Percentiles rank a stretch among this genome's conserved stretches.
Conservation (phyloP, 495 filamentous ascomycete genomes). For the Penicillium fimorum region DNA sequence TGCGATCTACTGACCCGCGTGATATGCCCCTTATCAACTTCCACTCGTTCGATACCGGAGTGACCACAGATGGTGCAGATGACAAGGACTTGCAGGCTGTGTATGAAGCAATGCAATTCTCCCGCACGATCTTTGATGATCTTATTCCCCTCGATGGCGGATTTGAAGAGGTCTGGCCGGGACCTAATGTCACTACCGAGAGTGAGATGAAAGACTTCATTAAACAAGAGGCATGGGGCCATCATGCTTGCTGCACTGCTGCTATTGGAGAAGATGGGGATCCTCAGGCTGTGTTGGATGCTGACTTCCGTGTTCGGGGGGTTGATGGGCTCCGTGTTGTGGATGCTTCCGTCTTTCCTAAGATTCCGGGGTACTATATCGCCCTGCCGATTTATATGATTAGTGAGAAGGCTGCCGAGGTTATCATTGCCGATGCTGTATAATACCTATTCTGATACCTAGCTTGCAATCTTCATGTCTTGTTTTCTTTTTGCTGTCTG, state of each 20-base stretch:
- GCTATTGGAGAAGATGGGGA: constrained; percentile 57
- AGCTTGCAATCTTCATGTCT: not conserved
- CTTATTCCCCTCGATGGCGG: constrained; percentile 32
- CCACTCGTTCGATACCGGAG: constrained; percentile 49
- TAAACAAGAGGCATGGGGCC: constrained; percentile 55
- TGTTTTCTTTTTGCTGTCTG: not conserved
- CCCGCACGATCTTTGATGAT: constrained; percentile 38
- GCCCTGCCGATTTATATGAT: constrained; percentile 61
- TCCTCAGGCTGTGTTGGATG: constrained; percentile 56
- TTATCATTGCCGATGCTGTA: constrained; percentile 47
- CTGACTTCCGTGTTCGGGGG: constrained; percentile 55
- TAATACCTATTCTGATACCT: not conserved
- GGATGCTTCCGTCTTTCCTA: constrained; percentile 58
- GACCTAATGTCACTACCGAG: constrained; percentile 35
- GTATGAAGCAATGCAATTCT: constrained; percentile 46
- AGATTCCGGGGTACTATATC: constrained; percentile 61
- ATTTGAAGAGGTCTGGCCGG: constrained; percentile 51
- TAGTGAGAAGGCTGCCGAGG: constrained; percentile 61
- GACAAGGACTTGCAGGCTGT: constrained; percentile 49
- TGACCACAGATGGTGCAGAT: constrained; percentile 32
- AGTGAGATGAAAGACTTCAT: constrained; percentile 47
- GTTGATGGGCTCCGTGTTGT: constrained; percentile 59
- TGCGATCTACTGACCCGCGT: constrained; percentile 48
- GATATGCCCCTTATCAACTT: constrained; percentile 57
- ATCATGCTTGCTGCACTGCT: constrained; percentile 58